These are phyloP conservation scores for Hondaea fermentalgiana DNA, from an alignment of 108 stramenopile genomes.

Conservation along the genomic window DNA sequence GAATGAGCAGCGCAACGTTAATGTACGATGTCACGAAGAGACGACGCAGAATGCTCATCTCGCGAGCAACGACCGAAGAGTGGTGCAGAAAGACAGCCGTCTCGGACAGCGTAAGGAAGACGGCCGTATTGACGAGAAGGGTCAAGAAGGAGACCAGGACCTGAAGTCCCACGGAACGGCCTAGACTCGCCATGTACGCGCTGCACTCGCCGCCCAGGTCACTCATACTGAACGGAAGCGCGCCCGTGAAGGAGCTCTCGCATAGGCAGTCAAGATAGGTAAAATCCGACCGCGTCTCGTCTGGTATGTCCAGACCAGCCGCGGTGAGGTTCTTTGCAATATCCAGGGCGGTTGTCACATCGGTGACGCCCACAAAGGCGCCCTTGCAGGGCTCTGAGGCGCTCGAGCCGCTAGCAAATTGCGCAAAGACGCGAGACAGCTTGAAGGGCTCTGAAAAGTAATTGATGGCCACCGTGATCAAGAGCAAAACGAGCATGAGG, in stretches of 20 bases:
- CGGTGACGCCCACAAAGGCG: not conserved
- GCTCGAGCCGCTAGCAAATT: not conserved
- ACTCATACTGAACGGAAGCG: not conserved
- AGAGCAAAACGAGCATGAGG: not conserved
- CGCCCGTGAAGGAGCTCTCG: not conserved
- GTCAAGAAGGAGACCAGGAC: not conserved
- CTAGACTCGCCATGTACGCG: not conserved
- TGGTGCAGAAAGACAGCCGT: not conserved
- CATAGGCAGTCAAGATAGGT: not conserved
- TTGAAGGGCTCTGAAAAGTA: conserved; percentile 4
- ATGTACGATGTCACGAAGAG: not conserved
- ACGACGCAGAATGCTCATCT: not conserved
- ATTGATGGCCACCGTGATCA: not conserved
- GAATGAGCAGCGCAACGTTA: not conserved
- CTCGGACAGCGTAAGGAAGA: not conserved
- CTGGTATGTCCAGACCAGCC: not conserved
- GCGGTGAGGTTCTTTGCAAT: not conserved
- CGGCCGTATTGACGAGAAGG: not conserved
- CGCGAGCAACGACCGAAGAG: not conserved
- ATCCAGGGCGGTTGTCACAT: not conserved
- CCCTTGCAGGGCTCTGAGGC: not conserved
- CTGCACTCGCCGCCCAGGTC: not conserved
- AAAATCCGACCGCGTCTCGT: not conserved
- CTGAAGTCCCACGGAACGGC: not conserved
- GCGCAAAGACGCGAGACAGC: not conserved